Percentiles rank a stretch among this genome's conserved stretches.
These are phyloP conservation scores for Eutypa lata DNA, from an alignment of 2,329 filamentous ascomycete species.

Conservation along the genomic window DNA sequence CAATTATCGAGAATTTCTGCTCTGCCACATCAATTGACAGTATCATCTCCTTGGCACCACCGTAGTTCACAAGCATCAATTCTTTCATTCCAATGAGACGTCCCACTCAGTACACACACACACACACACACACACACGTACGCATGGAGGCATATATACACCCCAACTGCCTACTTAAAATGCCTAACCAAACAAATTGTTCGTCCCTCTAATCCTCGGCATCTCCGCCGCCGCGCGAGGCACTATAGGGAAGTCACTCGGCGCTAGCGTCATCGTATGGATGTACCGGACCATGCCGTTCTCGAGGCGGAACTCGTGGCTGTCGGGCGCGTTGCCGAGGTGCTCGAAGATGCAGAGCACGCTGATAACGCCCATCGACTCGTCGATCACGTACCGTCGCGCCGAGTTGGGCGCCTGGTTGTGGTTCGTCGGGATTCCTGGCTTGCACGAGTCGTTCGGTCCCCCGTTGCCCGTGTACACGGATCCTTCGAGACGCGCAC, in stretches of 20 bases:
- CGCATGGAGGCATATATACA: too few relatives aligned
- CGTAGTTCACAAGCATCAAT: too few relatives aligned
- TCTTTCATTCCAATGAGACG: too few relatives aligned
- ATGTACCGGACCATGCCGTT: constrained; percentile 26
- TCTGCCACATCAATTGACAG: too few relatives aligned
- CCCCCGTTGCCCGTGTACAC: constrained; percentile 23
- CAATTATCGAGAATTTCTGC: too few relatives aligned
- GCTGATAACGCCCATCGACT: constrained; percentile 25
- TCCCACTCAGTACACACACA: too few relatives aligned
- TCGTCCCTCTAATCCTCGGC: neutral
- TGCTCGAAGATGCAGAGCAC: constrained; percentile 29
- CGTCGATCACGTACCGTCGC: constrained; percentile 29
- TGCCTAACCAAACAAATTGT: too few relatives aligned
- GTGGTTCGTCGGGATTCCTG: constrained; percentile 24
- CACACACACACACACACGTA: too few relatives aligned
- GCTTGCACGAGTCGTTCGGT: constrained; percentile 24
- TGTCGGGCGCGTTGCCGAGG: constrained; percentile 24
- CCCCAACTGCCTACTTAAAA: too few relatives aligned
- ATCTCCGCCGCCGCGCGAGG: neutral
- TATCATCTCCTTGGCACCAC: too few relatives aligned
- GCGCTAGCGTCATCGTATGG: constrained; percentile 27
- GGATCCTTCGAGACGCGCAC: constrained; percentile 27
- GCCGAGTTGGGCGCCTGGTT: constrained; percentile 25
- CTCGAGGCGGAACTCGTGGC: constrained; percentile 28
- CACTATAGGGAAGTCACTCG: constrained; percentile 5